These are phyloP conservation scores for Saprolegnia diclina DNA, from an alignment of 352 stramenopile species.

Conservation along the genomic window DNA sequence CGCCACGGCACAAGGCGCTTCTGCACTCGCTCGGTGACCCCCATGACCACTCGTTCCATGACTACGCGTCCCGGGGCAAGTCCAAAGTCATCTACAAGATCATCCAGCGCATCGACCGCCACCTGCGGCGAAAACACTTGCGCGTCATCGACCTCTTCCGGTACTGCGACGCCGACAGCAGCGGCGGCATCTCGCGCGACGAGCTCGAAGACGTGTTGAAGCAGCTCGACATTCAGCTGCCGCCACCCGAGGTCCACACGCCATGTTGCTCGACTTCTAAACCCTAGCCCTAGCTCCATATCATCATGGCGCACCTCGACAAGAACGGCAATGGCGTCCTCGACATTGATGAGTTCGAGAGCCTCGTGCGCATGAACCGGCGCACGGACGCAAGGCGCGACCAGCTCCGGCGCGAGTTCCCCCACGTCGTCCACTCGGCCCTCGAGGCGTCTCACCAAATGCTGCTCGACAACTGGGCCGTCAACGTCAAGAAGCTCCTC, in stretches of 20 bases:
- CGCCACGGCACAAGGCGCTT: background rate
- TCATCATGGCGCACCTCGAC: constrained; percentile 74
- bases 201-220: constrained; percentile 81
- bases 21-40: constrained; percentile 11
- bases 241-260: constrained; percentile 40
- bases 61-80: constrained; percentile 58
- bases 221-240: constrained; percentile 80
- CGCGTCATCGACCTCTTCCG: constrained; percentile 80
- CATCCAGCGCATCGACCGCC: constrained; percentile 70
- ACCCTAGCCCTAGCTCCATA: constrained; percentile 26
- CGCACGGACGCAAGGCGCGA: constrained; percentile 67
- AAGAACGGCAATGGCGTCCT: constrained; percentile 80
- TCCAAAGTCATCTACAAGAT: constrained; percentile 66
- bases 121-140: constrained; percentile 80
- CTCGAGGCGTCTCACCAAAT: constrained; percentile 5
- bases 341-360: constrained; percentile 82
- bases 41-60: constrained; percentile 50
- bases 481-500: constrained; percentile 8
- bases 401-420: constrained; percentile 37
- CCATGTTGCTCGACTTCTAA: background rate
- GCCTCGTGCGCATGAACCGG: constrained; percentile 63
- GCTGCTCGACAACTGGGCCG: constrained; percentile 10
- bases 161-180: constrained; percentile 77
- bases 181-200: constrained; percentile 65
- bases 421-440: constrained; percentile 8